Percentiles rank a stretch among this genome's conserved stretches.
Evolutionary conservation across 768 basidiomycete genomes (phyloP).

Genomic region (Hemileccinum rubropunctum): DNA sequence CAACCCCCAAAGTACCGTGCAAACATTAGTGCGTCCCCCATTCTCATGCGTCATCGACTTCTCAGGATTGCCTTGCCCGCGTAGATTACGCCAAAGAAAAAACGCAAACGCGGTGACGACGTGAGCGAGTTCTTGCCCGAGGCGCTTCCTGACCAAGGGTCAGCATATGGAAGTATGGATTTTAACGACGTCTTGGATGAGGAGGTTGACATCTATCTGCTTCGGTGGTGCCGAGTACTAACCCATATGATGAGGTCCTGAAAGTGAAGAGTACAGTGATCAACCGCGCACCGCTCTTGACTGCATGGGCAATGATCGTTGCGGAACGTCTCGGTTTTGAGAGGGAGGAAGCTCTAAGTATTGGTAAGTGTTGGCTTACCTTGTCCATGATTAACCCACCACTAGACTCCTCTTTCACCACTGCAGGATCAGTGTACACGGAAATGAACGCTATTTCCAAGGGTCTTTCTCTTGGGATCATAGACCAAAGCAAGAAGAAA

Average conservation of each 20-base stretch:
- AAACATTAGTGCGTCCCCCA: conserved; percentile 29
- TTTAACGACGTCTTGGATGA: conserved; percentile 76
- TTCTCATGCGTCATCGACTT: not conserved
- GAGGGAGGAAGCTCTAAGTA: conserved; percentile 86
- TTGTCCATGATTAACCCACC: not conserved
- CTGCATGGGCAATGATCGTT: conserved; percentile 87
- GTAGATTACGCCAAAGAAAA: conserved; percentile 53
- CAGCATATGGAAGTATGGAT: conserved; percentile 52
- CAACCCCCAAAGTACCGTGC: conserved; percentile 22
- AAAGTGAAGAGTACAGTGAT: conserved; percentile 59
- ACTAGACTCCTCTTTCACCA: not conserved
- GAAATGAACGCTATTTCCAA: conserved; percentile 89
- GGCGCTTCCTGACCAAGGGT: conserved; percentile 48
- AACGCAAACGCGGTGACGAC: conserved; percentile 40
- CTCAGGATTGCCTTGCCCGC: conserved; percentile 2
- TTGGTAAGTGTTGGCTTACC: conserved; percentile 52
- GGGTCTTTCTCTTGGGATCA: conserved; percentile 80
- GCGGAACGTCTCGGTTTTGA: conserved; percentile 85
- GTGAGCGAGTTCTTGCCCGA: conserved; percentile 60
- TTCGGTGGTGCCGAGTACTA: not conserved
- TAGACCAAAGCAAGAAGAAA: conserved; percentile 51
- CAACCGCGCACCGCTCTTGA: conserved; percentile 94
- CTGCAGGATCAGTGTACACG: conserved; percentile 83
- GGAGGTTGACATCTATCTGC: conserved; percentile 42
- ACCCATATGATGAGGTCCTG: conserved; percentile 47